Evolutionary conservation across 345 rosid genomes (phyloP).

Genomic region (Syzygium aromaticum): DNA sequence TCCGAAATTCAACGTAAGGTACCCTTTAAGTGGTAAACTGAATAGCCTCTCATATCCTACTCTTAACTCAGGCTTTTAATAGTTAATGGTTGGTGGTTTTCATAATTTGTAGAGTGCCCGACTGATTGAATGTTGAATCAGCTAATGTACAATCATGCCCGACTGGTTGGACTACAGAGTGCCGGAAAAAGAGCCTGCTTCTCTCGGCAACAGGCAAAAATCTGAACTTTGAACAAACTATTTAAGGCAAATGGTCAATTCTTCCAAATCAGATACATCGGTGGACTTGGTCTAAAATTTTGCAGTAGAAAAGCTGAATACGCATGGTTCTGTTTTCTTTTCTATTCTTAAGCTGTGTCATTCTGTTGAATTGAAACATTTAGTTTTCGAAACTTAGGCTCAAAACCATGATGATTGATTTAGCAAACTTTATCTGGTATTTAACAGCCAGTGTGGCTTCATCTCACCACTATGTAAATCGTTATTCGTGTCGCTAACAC

Average conservation of each 20-base stretch:
- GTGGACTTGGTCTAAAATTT: not conserved
- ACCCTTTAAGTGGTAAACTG: not conserved
- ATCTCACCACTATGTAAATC: not conserved
- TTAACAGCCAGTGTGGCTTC: not conserved
- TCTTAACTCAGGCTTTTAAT: not conserved
- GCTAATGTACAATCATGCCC: not conserved
- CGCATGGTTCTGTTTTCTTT: not conserved
- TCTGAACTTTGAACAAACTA: not conserved
- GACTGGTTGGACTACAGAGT: not conserved
- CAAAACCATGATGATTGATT: not conserved
- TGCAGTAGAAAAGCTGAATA: not conserved
- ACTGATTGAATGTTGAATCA: not conserved
- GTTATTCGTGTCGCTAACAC: not conserved
- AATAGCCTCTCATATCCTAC: not conserved
- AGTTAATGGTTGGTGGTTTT: not conserved
- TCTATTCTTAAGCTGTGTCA: not conserved
- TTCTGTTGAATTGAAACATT: not conserved
- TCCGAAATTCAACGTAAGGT: not conserved
- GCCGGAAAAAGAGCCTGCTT: not conserved
- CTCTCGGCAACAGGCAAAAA: not conserved
- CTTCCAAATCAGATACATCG: not conserved
- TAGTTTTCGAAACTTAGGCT: not conserved
- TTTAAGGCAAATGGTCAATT: not conserved
- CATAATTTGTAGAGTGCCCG: not conserved
- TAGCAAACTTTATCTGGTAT: not conserved